A percentile compares a stretch with the other conserved stretches of the same genome.
These are phyloP conservation scores for Ceratocystis colombiana DNA, from an alignment of 2,329 filamentous ascomycete genomes.

Conservation along the genomic window DNA sequence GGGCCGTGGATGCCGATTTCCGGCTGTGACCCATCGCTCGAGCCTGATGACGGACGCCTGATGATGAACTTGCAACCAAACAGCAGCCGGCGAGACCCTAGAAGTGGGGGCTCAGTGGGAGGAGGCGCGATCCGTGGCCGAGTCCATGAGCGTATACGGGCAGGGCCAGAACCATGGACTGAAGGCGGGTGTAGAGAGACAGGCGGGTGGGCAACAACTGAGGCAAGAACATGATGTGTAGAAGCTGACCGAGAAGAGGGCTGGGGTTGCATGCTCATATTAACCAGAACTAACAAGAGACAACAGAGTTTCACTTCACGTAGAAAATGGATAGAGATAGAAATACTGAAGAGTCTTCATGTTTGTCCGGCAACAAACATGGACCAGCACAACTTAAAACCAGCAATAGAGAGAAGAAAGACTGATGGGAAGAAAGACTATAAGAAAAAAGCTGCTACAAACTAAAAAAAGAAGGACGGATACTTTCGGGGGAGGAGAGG, in stretches of 20 bases:
- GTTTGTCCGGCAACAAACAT: conserved; percentile 11
- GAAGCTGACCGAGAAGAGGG: not conserved
- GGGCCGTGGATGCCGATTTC: conserved; percentile 8
- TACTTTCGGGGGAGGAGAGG: not conserved
- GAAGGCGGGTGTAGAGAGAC: not conserved
- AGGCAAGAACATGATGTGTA: not conserved
- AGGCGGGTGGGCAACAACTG: not conserved
- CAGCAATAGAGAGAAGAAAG: not conserved
- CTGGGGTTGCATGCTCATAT: not conserved
- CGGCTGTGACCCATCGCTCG: not conserved
- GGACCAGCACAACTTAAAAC: not conserved
- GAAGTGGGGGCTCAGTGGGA: not conserved
- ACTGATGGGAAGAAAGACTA: conserved; percentile 1
- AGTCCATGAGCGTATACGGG: not conserved
- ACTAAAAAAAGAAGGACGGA: not conserved
- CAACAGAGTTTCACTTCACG: conserved; percentile 8
- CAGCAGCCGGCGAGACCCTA: not conserved
- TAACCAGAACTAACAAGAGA: not conserved
- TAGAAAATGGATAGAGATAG: conserved; percentile 1
- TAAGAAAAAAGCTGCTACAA: not conserved
- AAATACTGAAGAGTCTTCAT: conserved; percentile 18
- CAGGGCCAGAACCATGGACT: not conserved
- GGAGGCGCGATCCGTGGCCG: not conserved
- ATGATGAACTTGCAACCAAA: conserved; percentile 15
- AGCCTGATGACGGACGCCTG: conserved; percentile 6